Evolutionary conservation across 1,284 basidiomycete genomes (phyloP).

Genomic region (Acaromyces ingoldii): DNA sequence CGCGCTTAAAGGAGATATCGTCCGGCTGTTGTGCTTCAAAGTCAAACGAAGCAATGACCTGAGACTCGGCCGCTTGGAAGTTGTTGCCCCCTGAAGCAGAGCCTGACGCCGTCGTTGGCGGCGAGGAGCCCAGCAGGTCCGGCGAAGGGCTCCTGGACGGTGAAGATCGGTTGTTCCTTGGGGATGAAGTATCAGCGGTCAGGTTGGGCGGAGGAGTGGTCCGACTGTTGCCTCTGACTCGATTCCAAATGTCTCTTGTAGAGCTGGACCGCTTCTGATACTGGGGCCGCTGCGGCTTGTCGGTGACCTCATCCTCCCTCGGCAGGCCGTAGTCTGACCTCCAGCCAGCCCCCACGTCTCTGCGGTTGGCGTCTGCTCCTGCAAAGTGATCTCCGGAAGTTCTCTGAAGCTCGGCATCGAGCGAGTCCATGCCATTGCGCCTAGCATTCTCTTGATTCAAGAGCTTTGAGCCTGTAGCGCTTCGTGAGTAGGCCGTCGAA

Average conservation of each 20-base stretch:
- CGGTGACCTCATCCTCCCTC: background rate
- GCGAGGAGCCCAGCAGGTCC: background rate
- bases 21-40: conserved; percentile 38
- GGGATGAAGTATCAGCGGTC: background rate
- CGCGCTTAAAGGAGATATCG: conserved; percentile 40
- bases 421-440: conserved; percentile 41
- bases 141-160: background rate
- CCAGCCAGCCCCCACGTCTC: too few species aligned
- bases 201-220: too few species aligned
- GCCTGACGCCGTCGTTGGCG: background rate
- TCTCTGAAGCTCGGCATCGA: conserved; percentile 39
- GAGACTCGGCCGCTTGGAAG: background rate
- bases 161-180: background rate
- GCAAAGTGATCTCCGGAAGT: background rate
- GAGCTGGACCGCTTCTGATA: background rate
- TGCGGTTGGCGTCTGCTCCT: background rate
- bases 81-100: background rate
- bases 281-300: background rate
- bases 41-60: conserved; percentile 41
- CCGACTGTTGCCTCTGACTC: conserved; percentile 9
- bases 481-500: too few species aligned
- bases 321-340: conserved; percentile 7
- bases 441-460: too few species aligned
- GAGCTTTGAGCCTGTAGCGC: too few species aligned
- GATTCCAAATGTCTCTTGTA: conserved; percentile 1